Conservation (phyloP, 129 eudicot genomes). For the carrot (Daucus carota) region DH1_v3.0 NC_030385.2:608001-608500, state of each 20-base stretch:
- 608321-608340: background rate
- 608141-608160: background rate
- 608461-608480: too few species aligned
- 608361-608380: background rate
- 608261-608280: background rate
- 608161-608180: too few species aligned
- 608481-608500: too few species aligned
- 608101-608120: background rate
- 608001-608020: background rate
- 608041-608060: background rate
- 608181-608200: too few species aligned
- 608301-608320: background rate
- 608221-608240: background rate
- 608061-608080: background rate
- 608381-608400: too few species aligned
- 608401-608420: too few species aligned
- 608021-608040: background rate
- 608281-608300: background rate
- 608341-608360: background rate
- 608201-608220: too few species aligned
- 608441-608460: too few species aligned
- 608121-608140: background rate
- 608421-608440: too few species aligned
- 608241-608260: too few species aligned
- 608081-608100: too few species aligned